Conservation (phyloP, 768 basidiomycete genomes). For the Mycena venus region DNA sequence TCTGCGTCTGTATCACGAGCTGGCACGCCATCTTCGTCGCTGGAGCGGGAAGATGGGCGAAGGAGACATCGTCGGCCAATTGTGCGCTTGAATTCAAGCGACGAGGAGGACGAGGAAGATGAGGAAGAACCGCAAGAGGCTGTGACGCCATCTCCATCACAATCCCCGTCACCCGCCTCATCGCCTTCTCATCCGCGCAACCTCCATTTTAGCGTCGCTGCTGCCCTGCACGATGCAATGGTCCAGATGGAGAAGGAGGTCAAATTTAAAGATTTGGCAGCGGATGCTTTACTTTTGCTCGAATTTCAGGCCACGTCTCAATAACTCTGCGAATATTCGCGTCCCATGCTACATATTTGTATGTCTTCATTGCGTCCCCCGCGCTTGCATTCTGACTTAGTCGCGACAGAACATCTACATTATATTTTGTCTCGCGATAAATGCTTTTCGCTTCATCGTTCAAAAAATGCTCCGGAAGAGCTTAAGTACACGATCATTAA, state of each 20-base stretch:
- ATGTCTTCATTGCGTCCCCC: neutral
- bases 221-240: constrained; percentile 28
- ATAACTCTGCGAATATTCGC: neutral
- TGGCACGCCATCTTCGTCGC: constrained; percentile 19
- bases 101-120: constrained; percentile 28
- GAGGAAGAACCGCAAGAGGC: constrained; percentile 32
- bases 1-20: constrained; percentile 27
- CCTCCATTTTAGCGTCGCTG: constrained; percentile 16
- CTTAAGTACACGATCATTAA: constrained; percentile 17
- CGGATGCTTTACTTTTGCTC: constrained; percentile 28
- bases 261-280: constrained; percentile 5
- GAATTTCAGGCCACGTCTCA: constrained; percentile 29
- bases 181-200: constrained; percentile 26
- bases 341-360: neutral
- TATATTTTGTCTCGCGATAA: neutral
- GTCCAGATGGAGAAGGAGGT: constrained; percentile 6
- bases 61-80: neutral
- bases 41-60: constrained; percentile 19
- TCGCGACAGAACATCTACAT: neutral
- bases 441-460: neutral
- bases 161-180: constrained; percentile 20
- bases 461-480: constrained; percentile 12
- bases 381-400: neutral
- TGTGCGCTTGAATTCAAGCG: constrained; percentile 21
- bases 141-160: constrained; percentile 30